Evolutionary conservation across 2,329 filamentous ascomycete genomes (phyloP).

Genomic region (Pestalotiopsis sp.): DNA sequence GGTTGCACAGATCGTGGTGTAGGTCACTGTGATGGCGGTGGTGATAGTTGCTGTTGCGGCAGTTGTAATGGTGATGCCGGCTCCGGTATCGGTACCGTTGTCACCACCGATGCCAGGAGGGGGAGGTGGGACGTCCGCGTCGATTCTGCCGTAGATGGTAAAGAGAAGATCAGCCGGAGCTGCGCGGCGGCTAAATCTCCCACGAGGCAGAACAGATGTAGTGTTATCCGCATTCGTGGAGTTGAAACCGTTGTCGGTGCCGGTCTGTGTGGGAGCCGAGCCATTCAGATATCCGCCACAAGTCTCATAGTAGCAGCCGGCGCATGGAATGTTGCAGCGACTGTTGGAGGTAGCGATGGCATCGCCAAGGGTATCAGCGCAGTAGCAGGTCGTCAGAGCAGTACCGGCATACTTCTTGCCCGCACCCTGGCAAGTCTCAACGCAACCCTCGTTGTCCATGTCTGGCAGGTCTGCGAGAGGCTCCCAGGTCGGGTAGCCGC

Average conservation of each 20-base stretch:
- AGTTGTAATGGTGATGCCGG: neutral
- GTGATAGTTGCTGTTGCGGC: slow-evolving; percentile 15
- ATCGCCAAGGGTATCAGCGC: slow-evolving; percentile 41
- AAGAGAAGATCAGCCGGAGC: slow-evolving; percentile 35
- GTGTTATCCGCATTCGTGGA: slow-evolving; percentile 10
- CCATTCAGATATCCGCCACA: slow-evolving; percentile 41
- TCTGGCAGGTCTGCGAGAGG: slow-evolving; percentile 26
- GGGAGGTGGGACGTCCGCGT: slow-evolving; percentile 26
- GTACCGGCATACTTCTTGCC: slow-evolving; percentile 40
- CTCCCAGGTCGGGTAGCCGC: slow-evolving; percentile 37
- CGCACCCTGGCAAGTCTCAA: slow-evolving; percentile 32
- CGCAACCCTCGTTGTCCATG: slow-evolving; percentile 44
- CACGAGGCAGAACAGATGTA: slow-evolving; percentile 12
- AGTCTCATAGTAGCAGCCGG: slow-evolving; percentile 39
- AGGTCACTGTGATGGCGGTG: slow-evolving; percentile 31
- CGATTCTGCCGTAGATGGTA: slow-evolving; percentile 43
- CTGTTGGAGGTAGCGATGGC: slow-evolving; percentile 37
- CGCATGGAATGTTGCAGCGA: slow-evolving; percentile 41
- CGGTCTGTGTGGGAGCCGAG: neutral
- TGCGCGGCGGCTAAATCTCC: slow-evolving; percentile 26
- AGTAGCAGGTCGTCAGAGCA: slow-evolving; percentile 44
- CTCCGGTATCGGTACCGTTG: slow-evolving; percentile 17
- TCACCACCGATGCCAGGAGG: slow-evolving; percentile 36
- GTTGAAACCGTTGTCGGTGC: slow-evolving; percentile 3
- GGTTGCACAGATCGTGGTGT: slow-evolving; percentile 35